Conservation (phyloP, 2,329 filamentous ascomycete genomes). For the Penicillium sp. region DNA sequence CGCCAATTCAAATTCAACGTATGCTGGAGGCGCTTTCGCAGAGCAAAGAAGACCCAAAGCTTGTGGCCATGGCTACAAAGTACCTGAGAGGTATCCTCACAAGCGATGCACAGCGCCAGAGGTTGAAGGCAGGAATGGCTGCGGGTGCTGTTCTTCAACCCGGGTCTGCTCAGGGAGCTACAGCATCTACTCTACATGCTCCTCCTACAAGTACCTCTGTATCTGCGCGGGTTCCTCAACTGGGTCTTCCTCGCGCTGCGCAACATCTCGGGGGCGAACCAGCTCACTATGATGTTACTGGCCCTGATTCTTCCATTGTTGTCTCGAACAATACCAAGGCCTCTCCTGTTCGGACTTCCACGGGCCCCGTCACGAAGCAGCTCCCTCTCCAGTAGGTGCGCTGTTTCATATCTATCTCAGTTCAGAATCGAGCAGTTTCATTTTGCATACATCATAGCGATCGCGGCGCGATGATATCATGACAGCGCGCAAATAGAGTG, state of each 20-base stretch:
- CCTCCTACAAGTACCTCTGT: not conserved
- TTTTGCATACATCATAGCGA: not conserved
- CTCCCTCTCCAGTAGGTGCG: not conserved
- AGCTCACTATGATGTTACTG: not conserved
- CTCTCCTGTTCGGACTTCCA: not conserved
- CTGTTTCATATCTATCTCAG: not conserved
- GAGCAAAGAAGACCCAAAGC: slow-evolving; percentile 54
- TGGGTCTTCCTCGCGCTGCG: not conserved
- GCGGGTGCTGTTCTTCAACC: not conserved
- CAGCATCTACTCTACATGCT: not conserved
- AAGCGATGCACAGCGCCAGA: slow-evolving; percentile 38
- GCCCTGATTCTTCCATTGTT: not conserved
- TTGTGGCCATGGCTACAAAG: slow-evolving; percentile 54
- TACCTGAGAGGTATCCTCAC: slow-evolving; percentile 59
- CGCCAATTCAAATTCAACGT: slow-evolving; percentile 60
- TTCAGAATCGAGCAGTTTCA: not conserved
- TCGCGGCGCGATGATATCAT: not conserved
- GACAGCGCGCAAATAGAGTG: not conserved
- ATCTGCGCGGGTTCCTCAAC: not conserved
- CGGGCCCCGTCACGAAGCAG: not conserved
- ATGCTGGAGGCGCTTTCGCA: slow-evolving; percentile 63
- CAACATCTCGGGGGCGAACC: not conserved
- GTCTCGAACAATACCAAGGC: not conserved
- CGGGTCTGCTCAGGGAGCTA: not conserved
- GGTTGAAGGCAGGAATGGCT: not conserved